Evolutionary conservation across 768 basidiomycete genomes (phyloP).

Genomic region (Pisolithus marmoratus): DNA sequence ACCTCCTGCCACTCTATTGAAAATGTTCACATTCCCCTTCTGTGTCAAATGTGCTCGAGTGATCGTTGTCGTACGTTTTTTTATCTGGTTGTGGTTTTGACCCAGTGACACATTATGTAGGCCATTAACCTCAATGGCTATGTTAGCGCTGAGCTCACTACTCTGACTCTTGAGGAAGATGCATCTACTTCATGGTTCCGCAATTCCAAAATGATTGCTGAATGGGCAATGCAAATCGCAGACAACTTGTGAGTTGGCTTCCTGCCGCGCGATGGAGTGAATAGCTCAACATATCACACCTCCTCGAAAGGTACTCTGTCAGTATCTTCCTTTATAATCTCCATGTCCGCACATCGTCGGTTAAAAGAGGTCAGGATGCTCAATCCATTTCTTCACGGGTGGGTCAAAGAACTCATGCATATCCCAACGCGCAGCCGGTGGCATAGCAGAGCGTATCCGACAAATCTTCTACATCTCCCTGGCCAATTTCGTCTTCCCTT

Average conservation of each 20-base stretch:
- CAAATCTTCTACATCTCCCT: too few relatives aligned
- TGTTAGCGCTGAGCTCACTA: neutral
- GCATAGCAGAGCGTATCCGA: too few relatives aligned
- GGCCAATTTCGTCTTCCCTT: too few relatives aligned
- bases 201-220: constrained; percentile 16
- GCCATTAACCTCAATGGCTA: neutral
- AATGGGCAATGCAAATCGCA: constrained; percentile 30
- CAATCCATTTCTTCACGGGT: neutral
- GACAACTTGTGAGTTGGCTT: constrained; percentile 27
- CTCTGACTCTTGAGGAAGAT: neutral
- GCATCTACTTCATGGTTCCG: neutral
- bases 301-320: constrained; percentile 19
- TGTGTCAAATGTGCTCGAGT: constrained; percentile 28
- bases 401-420: too few relatives aligned
- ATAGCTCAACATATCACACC: neutral
- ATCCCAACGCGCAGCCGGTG: too few relatives aligned
- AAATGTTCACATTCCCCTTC: constrained; percentile 26
- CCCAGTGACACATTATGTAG: neutral
- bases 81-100: neutral
- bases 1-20: constrained; percentile 6
- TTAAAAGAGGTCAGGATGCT: neutral
- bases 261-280: too few relatives aligned
- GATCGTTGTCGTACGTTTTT: constrained; percentile 9
- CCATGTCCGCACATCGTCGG: constrained; percentile 1
- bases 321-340: constrained; percentile 24